Evolutionary conservation across 2,329 filamentous ascomycete genomes (phyloP), one percentile per base, ranked within the genome.

Genomic region (Botryotinia narcissicola): DNA sequence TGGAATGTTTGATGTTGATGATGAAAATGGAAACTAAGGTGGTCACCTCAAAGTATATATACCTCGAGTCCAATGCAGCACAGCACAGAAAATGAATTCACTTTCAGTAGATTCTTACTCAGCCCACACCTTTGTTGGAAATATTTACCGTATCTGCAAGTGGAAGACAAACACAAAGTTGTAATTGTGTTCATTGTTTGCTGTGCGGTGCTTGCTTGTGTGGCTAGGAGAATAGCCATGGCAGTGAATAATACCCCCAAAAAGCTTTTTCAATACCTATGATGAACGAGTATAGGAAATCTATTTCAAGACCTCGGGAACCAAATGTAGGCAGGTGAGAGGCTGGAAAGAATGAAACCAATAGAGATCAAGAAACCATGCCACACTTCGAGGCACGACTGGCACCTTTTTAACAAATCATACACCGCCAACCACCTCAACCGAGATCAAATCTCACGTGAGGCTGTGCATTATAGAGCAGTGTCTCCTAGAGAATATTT

Each of bases 271-370:
- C 25, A 12, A 14, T n/a, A n/a, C n/a, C n/a, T n/a, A n/a, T n/a
- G n/a, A n/a, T 67, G 8, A 51, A 29, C 32, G n/a, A 22, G 18
- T 54, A 37, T 20, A 37, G 8, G 44, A 51, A 67, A 40, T 54
- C 32, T 67, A 67, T 67, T 67, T 54, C 32, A 20, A 48, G 59
- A n/a, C n/a, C n/a, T n/a, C n/a, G n/a, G n/a, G n/a, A 40, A 63
- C 14, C 14, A 12, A 42, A 20, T 25, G 42, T 51, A 44, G 59
- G 44, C 32, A 61, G 22, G 29, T 46, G 25, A n/a, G 37, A 44
- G 70, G 61, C 48, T 62, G 46, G 35, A 22, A 9, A 54, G 44
- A 18, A 7, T 20, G 16, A 5, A 25, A 22, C 60, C 44, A 64
- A 64, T 35, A 32, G n/a, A 44, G 46, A 57, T 20, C 16, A 4